Conservation (phyloP, 257 asterid species). For the Ligustrum vulgare region DNA sequence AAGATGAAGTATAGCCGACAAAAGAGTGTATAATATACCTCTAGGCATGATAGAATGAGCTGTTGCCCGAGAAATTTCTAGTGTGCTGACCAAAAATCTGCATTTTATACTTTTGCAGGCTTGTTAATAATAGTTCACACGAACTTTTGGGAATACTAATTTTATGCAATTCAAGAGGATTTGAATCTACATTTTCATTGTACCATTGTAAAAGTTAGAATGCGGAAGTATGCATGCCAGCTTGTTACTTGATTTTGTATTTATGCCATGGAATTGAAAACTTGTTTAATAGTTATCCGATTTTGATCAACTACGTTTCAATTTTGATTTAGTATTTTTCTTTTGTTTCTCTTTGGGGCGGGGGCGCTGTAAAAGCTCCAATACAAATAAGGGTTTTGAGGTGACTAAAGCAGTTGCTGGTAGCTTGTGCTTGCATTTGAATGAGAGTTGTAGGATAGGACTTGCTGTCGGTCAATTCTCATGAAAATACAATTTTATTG, state of each 20-base stretch:
- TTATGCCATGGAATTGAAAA: background rate
- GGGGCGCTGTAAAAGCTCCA: too few species aligned
- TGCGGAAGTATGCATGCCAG: background rate
- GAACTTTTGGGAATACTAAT: background rate
- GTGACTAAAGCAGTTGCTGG: too few species aligned
- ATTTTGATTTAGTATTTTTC: too few species aligned
- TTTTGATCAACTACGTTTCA: too few species aligned
- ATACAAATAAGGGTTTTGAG: too few species aligned
- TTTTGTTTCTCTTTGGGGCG: too few species aligned
- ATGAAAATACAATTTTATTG: too few species aligned
- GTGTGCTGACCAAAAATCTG: slow-evolving; percentile 9
- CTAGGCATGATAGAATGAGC: background rate
- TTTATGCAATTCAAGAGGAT: slow-evolving; percentile 5
- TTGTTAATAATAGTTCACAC: slow-evolving; percentile 3
- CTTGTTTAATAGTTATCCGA: too few species aligned
- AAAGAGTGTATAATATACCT: background rate
- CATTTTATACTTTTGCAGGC: slow-evolving; percentile 31
- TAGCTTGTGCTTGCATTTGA: too few species aligned
- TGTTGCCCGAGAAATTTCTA: background rate
- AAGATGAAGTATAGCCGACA: background rate
- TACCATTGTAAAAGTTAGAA: slow-evolving; percentile 3
- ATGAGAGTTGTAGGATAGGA: too few species aligned
- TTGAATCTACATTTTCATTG: slow-evolving; percentile 3
- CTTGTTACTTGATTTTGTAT: background rate
- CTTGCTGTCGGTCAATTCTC: too few species aligned